Base-by-base conservation (phyloP, 2,329 filamentous ascomycete species). In the Fusarium piperis region DNA sequence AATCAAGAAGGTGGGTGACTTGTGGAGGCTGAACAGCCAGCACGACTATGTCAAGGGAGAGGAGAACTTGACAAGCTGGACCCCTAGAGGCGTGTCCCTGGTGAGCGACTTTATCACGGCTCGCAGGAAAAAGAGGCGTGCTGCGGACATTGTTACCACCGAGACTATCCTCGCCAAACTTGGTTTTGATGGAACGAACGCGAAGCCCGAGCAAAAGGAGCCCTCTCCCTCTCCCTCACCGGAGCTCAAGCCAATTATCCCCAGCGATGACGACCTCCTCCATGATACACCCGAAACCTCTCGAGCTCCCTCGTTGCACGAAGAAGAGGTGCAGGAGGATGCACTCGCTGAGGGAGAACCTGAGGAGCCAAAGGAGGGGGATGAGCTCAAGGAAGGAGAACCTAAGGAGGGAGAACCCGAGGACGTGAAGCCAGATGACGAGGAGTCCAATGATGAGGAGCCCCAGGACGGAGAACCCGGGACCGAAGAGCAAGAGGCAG, bases 11-110 rank as follows among this genome's bases (percentile, higher is more conserved):
- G 94, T 94, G 1, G 94, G 94, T 4, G 96, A 99, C 79, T 86
- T 99, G 13, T 99, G 96, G 96, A 90, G 96, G 61, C 94, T 98
- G 90, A 97, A 94, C 80, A 98, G 95, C 16, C 92, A 94, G 66
- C 93, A 97, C 76, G 94, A 97, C 79, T 98, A 98, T 78, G 93
- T 99, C 76, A 98, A 97, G 80, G 96, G 96, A 62, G 95, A 99
- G 81, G 96, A 99, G 80, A 88, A 91, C 55, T 85, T 99, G 39
- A 90, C 87, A 3, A 90, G 91, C 63, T 99, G 96, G 96, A 90
- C 91, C 9, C 95, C 96, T 2, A 89, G 96, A 44, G 94, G 96
- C 36, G 93, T 98, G 3, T 97, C 94, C 0, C 84, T 99, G 1
- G 92, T 99, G n/a, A 90, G 91, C 64, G 96, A 99, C 81, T 97